Base-by-base conservation (phyloP, 768 basidiomycete species). In the Suillus subaureus region DNA sequence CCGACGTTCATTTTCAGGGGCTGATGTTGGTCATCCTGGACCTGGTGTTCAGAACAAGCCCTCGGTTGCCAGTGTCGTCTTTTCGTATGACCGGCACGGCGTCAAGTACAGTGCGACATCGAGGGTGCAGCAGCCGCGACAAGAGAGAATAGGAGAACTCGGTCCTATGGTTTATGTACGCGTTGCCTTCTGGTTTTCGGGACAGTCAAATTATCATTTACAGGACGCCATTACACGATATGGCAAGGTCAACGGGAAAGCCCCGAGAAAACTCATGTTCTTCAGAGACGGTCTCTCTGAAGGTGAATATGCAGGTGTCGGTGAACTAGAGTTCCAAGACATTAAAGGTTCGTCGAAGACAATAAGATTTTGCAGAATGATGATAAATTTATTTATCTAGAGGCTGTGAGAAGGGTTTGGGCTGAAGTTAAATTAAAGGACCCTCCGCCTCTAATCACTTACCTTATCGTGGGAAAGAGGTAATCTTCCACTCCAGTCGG, bases 401-500 rank as follows among this genome's bases (percentile, higher is more conserved):
- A 63, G 21, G 78, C 76, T 0, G 60, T 81, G 21, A 71, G 72
- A 12, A 65, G 63, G 16, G 1, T 79, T 26, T 80, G 76, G 72
- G 63, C 35, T 6, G 35, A 33, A n/a, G 68, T 68, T 33, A 66
- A 62, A 0, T 28, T 68, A 13, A 23, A 40, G 0, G 6, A 3
- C 1, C 33, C 68, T 2, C 72, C 74, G 62, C 86, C 87, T 0
- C 75, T 72, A 2, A 37, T 91, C 0, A 83, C 84, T 0, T 89
- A 83, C 69, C 81, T 90, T 21, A 79, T 89, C n/a, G 89, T 90
- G 9, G 86, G 85, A 2, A 91, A 91, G 72, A 77, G 83, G 83
- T 80, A 37, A 61, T 70, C 26, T 39, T 33, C 21, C 7, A 28
- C 40, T 40, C 12, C 21, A 37, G 18, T 3, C 21, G 12, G 21